A percentile compares a stretch with the other conserved stretches of the same genome.
phyloP scores from a whole-genome alignment of 2,329 filamentous ascomycete species.

The Seiridium unicorne region DNA sequence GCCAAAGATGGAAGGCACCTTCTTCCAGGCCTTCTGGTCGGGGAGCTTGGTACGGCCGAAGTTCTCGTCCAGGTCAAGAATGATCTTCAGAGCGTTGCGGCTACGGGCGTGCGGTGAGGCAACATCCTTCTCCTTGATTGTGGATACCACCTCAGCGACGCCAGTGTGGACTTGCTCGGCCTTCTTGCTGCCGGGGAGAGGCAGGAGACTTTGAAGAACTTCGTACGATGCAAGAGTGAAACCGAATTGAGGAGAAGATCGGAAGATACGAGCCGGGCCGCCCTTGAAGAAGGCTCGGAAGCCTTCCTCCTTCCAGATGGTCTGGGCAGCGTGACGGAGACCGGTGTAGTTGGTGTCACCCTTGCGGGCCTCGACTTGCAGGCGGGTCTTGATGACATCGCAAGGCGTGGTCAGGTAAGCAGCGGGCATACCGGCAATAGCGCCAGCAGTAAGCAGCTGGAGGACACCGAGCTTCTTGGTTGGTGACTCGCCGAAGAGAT shows the following conservation, averaged over 20 bases:
- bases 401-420: slow-evolving; percentile 95
- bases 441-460: slow-evolving; percentile 90
- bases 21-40: slow-evolving; percentile 51
- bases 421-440: slow-evolving; percentile 88
- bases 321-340: slow-evolving; percentile 79
- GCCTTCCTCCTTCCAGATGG: slow-evolving; percentile 86
- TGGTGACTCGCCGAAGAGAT: slow-evolving; percentile 85
- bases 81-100: slow-evolving; percentile 91
- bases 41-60: slow-evolving; percentile 75
- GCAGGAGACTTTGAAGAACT: slow-evolving; percentile 77
- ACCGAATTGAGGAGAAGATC: slow-evolving; percentile 95
- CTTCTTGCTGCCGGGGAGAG: slow-evolving; percentile 66
- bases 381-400: slow-evolving; percentile 98
- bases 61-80: slow-evolving; percentile 89
- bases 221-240: slow-evolving; percentile 97
- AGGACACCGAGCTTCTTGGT: slow-evolving; percentile 86
- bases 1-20: slow-evolving; percentile 48
- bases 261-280: slow-evolving; percentile 88
- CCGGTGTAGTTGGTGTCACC: slow-evolving; percentile 87
- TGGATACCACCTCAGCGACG: slow-evolving; percentile 61
- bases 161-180: slow-evolving; percentile 55
- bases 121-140: slow-evolving; percentile 59
- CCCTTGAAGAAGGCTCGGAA: slow-evolving; percentile 99
- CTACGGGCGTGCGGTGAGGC: slow-evolving; percentile 59
- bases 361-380: slow-evolving; percentile 96